Base-by-base conservation (phyloP, 2,329 filamentous ascomycete species). In the Hypomyces perniciosus region DNA sequence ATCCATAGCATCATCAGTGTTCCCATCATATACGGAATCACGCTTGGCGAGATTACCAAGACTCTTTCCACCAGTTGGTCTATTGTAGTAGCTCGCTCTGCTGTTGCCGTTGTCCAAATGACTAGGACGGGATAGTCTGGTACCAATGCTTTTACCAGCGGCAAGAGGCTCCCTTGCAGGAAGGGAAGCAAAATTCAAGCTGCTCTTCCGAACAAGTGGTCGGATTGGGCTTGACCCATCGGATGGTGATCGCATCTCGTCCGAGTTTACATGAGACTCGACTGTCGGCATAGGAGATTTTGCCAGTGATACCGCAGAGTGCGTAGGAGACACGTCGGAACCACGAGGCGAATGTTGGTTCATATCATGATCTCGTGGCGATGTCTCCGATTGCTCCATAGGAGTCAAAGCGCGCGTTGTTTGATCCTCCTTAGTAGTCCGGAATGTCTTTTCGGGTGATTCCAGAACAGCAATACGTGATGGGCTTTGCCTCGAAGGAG, bases 101-200 rank as follows among this genome's bases (percentile, higher is more conserved):
- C 75, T 74, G 52, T 95, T 79, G 12, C 75, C 74, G 52, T 81
- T 78, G 47, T 95, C 88, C 34, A 91, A 66, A 57, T 96, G 86
- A 61, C 89, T 95, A 6, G 83, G 88, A 54, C 88, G 78, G 26
- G 89, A 91, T 46, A 81, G 72, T 45, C 88, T 78, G 20, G 79
- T 77, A 12, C 85, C 90, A 62, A 90, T 81, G 65, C 87, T 95
- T 71, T 91, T 92, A 66, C 95, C 95, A 12, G 81, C 81, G 31
- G 84, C 83, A 47, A 97, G 74, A 34, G 92, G 92, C 62, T 97
- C 92, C 54, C 93, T 81, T 3, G 92, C 91, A 30, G 93, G 93
- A 9, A 99, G 76, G 13, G 93, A 90, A 35, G 93, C 90, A 70
- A 99, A 97, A 53, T 88, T 95, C 54, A 99, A 78, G 65, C 92